Conservation (phyloP, 345 rosid genomes). For the Citrus hindsii region DNA sequence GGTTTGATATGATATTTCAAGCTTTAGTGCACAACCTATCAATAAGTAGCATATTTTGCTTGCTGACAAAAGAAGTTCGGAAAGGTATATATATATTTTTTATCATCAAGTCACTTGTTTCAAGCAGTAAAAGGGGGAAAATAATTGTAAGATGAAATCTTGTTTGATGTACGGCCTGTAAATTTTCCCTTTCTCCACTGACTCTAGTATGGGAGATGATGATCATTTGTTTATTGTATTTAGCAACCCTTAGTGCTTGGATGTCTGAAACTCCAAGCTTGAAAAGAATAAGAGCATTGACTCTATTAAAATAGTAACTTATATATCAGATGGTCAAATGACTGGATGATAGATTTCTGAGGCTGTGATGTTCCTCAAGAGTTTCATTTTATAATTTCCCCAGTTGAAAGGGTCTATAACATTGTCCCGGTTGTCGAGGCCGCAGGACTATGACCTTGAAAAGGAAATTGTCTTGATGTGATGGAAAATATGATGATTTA, state of each 20-base stretch:
- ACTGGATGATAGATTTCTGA: background rate
- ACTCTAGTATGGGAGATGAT: background rate
- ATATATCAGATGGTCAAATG: background rate
- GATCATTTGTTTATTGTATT: background rate
- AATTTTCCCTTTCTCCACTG: background rate
- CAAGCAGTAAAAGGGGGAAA: background rate
- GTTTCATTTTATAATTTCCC: background rate
- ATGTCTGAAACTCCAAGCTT: background rate
- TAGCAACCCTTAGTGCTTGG: background rate
- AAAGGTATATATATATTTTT: background rate
- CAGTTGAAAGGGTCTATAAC: background rate
- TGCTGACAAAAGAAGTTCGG: background rate
- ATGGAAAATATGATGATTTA: background rate
- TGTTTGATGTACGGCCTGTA: background rate
- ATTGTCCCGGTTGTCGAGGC: background rate
- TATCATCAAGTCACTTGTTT: background rate
- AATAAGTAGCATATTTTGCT: background rate
- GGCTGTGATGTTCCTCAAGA: background rate
- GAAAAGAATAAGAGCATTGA: background rate
- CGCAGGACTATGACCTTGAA: background rate
- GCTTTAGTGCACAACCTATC: background rate
- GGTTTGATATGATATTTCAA: constrained; percentile 14
- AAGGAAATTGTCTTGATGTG: background rate
- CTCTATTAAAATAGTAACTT: background rate
- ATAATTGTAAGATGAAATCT: background rate